Percentiles rank a stretch among this genome's conserved stretches.
Evolutionary conservation across 805 yeast species (phyloP).

Genomic region (Starmerella kuoi): DNA sequence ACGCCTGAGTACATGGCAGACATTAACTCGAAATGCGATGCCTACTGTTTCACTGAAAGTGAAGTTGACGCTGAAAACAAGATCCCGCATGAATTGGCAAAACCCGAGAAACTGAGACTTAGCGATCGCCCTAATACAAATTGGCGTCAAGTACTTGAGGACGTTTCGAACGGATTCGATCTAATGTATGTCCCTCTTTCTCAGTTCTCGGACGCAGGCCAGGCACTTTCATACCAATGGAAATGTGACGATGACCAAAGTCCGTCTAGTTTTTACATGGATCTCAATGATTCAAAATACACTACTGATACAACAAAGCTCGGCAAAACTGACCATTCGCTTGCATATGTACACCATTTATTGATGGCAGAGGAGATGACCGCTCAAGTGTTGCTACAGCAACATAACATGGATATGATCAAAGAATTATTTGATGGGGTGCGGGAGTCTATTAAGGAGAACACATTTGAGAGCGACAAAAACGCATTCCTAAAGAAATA

Average conservation of each 20-base stretch:
- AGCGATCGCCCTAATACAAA: slow-evolving; percentile 13
- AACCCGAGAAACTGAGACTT: slow-evolving; percentile 9
- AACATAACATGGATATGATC: slow-evolving; percentile 29
- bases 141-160: slow-evolving; percentile 21
- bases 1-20: slow-evolving; percentile 15
- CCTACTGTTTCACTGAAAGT: slow-evolving; percentile 4
- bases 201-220: slow-evolving; percentile 29
- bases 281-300: slow-evolving; percentile 28
- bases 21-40: slow-evolving; percentile 14
- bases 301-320: slow-evolving; percentile 26
- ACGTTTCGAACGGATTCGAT: slow-evolving; percentile 29
- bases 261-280: slow-evolving; percentile 19
- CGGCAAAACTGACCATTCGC: slow-evolving; percentile 24
- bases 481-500: slow-evolving; percentile 3
- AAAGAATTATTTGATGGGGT: slow-evolving; percentile 27
- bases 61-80: not conserved
- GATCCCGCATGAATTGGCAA: not conserved
- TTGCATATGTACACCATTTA: slow-evolving; percentile 35
- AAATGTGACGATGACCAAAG: slow-evolving; percentile 17
- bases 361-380: slow-evolving; percentile 34
- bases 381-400: slow-evolving; percentile 33
- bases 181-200: slow-evolving; percentile 27
- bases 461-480: slow-evolving; percentile 24
- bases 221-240: slow-evolving; percentile 27
- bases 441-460: slow-evolving; percentile 25